These are phyloP conservation scores for Porphyra umbilicalis DNA, from an alignment of 31 red algal species.

Conservation along the genomic window DNA sequence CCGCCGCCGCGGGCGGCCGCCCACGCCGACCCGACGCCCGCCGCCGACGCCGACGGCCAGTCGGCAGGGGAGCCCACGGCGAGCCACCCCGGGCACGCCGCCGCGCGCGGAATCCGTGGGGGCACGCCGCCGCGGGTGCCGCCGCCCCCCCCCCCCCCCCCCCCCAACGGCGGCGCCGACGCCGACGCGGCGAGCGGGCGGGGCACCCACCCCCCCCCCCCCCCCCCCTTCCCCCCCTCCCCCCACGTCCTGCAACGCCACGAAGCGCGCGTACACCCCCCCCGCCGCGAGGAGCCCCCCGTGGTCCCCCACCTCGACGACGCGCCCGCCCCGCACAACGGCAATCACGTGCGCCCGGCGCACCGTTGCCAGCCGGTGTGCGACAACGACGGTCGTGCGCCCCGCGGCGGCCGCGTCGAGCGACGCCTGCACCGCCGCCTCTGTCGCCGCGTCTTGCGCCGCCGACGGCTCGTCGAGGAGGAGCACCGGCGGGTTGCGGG, in stretches of 20 bases:
- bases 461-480: slow-evolving; percentile 87
- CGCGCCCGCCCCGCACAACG: slow-evolving; percentile 57
- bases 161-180: neutral
- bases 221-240: neutral
- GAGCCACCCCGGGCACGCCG: neutral
- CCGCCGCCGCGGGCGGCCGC: too few relatives aligned
- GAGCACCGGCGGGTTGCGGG: slow-evolving; percentile 47
- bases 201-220: too few relatives aligned
- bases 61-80: neutral
- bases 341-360: slow-evolving; percentile 62
- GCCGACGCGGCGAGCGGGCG: neutral
- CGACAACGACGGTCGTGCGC: slow-evolving; percentile 71
- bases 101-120: too few relatives aligned
- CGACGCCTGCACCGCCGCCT: slow-evolving; percentile 43
- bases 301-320: slow-evolving; percentile 72
- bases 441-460: slow-evolving; percentile 76
- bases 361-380: slow-evolving; percentile 82
- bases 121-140: too few relatives aligned
- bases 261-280: slow-evolving; percentile 35
- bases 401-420: slow-evolving; percentile 34
- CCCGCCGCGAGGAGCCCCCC: slow-evolving; percentile 33
- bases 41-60: neutral
- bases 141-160: neutral
- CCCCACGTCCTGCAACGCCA: slow-evolving; percentile 19
- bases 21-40: neutral